Evolutionary conservation across 352 stramenopile genomes (phyloP).

Genomic region (Globisporangium ultimum): DNA sequence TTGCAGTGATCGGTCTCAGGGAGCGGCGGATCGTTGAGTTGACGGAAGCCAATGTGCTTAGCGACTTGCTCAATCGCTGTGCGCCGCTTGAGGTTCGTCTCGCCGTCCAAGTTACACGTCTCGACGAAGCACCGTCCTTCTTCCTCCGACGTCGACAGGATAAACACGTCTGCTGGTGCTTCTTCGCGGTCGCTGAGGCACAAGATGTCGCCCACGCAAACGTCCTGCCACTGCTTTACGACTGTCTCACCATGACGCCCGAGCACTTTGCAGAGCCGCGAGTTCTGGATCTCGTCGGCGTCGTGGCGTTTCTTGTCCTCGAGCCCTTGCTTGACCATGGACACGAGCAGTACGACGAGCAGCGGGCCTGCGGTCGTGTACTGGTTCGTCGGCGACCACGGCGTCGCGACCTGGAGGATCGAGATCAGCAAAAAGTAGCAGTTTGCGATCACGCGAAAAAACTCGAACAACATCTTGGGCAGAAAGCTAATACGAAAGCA

Average conservation of each 20-base stretch:
- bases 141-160: constrained; percentile 68
- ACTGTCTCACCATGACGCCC: constrained; percentile 32
- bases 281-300: constrained; percentile 62
- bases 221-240: constrained; percentile 64
- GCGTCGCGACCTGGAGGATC: constrained; percentile 83
- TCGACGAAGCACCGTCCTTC: constrained; percentile 89
- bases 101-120: constrained; percentile 92
- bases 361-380: constrained; percentile 76
- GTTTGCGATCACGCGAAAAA: constrained; percentile 94
- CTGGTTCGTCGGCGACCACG: constrained; percentile 69
- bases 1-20: constrained; percentile 32
- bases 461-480: constrained; percentile 91
- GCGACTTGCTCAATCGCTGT: constrained; percentile 50
- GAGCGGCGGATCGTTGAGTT: constrained; percentile 46
- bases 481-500: constrained; percentile 78
- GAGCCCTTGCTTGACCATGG: constrained; percentile 73
- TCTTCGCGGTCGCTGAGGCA: constrained; percentile 52
- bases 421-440: constrained; percentile 95
- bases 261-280: constrained; percentile 46
- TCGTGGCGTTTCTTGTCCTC: constrained; percentile 80
- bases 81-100: constrained; percentile 92
- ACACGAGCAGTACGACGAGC: constrained; percentile 68
- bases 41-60: constrained; percentile 53
- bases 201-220: constrained; percentile 72
- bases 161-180: constrained; percentile 62